Conservation (phyloP, 257 asterid genomes). For the Solanum commersonii region DNA sequence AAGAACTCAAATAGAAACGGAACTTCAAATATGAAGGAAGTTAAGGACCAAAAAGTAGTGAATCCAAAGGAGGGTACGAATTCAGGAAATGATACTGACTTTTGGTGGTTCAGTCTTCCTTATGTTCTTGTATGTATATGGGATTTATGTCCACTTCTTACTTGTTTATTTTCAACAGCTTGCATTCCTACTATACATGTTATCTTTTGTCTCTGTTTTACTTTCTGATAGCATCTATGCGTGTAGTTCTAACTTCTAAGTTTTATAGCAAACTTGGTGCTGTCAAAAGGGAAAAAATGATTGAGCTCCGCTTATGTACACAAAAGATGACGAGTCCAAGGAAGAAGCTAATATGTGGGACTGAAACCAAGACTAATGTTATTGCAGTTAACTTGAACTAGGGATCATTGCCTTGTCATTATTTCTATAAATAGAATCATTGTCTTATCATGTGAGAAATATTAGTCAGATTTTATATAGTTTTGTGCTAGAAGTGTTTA, state of each 20-base stretch:
- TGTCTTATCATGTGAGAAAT: neutral
- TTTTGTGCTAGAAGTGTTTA: neutral
- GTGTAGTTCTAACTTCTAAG: neutral
- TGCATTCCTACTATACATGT: neutral
- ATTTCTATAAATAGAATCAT: neutral
- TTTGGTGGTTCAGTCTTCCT: slow-evolving; percentile 83
- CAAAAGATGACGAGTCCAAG: neutral
- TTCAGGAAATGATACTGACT: slow-evolving; percentile 22
- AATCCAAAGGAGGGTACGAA: slow-evolving; percentile 5
- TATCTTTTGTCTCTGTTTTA: neutral
- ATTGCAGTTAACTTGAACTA: neutral
- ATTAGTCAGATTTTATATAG: neutral
- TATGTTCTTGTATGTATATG: slow-evolving; percentile 63
- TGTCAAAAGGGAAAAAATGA: neutral
- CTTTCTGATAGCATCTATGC: neutral
- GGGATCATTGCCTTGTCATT: neutral
- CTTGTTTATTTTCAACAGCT: slow-evolving; percentile 5
- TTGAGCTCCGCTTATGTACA: neutral
- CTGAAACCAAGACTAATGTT: neutral
- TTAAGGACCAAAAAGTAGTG: slow-evolving; percentile 15
- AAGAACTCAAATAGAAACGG: slow-evolving; percentile 17
- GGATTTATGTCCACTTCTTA: neutral
- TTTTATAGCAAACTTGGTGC: neutral
- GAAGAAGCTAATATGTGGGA: neutral
- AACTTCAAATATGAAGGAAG: slow-evolving; percentile 15